These are phyloP conservation scores for Lasiosphaeria hispida DNA, from an alignment of 495 filamentous ascomycete species.

Conservation along the genomic window DNA sequence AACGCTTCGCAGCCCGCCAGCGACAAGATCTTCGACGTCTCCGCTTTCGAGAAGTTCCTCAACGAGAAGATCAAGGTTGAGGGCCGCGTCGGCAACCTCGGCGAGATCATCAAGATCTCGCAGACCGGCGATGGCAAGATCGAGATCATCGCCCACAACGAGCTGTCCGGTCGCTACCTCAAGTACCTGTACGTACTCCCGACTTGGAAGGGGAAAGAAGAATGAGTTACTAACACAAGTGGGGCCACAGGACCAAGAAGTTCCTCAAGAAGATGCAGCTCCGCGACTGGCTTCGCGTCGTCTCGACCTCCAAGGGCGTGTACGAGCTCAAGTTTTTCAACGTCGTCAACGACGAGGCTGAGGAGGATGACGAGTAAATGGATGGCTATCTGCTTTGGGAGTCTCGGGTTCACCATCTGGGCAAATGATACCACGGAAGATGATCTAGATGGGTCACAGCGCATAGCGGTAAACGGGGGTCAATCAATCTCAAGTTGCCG, in stretches of 20 bases:
- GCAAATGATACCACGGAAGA: slow-evolving; percentile 21
- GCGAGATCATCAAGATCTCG: slow-evolving; percentile 86
- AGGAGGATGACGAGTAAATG: slow-evolving; percentile 94
- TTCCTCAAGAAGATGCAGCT: slow-evolving; percentile 99
- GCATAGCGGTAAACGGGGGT: slow-evolving; percentile 22
- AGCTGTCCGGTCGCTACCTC: slow-evolving; percentile 97
- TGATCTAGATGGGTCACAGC: slow-evolving; percentile 17
- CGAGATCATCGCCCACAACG: slow-evolving; percentile 94
- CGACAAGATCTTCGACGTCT: slow-evolving; percentile 99
- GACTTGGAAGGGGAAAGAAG: background rate
- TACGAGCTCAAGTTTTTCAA: slow-evolving; percentile 99
- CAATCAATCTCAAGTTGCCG: slow-evolving; percentile 24
- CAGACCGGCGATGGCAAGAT: slow-evolving; percentile 93
- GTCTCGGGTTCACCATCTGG: slow-evolving; percentile 21
- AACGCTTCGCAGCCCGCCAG: slow-evolving; percentile 94
- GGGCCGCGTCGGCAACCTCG: slow-evolving; percentile 95
- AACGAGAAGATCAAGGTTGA: slow-evolving; percentile 99
- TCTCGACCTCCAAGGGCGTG: slow-evolving; percentile 92
- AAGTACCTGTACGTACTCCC: slow-evolving; percentile 86
- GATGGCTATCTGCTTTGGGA: slow-evolving; percentile 16
- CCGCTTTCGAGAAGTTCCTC: slow-evolving; percentile 99
- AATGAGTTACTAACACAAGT: slow-evolving; percentile 1
- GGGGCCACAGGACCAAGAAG: slow-evolving; percentile 86
- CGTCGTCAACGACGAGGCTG: slow-evolving; percentile 93
- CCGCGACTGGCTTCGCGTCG: slow-evolving; percentile 98